phyloP scores from a whole-genome alignment of 495 filamentous ascomycete genomes.

The Mytilinidion resinicola region DNA sequence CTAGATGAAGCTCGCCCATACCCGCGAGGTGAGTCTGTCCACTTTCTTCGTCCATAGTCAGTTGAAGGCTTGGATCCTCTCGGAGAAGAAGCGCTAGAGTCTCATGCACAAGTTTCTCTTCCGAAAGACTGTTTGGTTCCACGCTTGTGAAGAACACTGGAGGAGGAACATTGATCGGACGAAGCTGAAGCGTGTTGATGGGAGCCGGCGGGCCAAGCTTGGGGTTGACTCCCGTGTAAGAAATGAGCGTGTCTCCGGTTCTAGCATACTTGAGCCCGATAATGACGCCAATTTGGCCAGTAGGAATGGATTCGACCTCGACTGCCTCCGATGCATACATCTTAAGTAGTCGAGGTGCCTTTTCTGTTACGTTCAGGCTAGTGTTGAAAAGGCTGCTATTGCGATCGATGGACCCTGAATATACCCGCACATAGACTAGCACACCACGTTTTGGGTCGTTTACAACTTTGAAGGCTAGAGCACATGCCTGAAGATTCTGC shows the following conservation, averaged over 20 bases:
- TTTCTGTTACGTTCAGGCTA: conserved; percentile 73
- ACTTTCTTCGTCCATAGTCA: conserved; percentile 79
- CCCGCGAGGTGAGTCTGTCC: conserved; percentile 89
- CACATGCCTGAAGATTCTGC: conserved; percentile 62
- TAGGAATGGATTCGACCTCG: conserved; percentile 69
- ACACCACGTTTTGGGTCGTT: conserved; percentile 80
- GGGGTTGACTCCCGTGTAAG: conserved; percentile 55
- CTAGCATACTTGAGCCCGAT: conserved; percentile 81
- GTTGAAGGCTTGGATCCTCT: conserved; percentile 90
- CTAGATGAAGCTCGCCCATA: conserved; percentile 97
- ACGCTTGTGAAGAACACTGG: conserved; percentile 94
- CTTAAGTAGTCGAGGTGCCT: conserved; percentile 71
- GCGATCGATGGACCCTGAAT: conserved; percentile 71
- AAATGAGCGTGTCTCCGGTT: conserved; percentile 87
- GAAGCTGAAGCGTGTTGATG: conserved; percentile 69
- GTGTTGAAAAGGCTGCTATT: conserved; percentile 80
- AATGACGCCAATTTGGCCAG: conserved; percentile 95
- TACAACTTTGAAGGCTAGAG: conserved; percentile 94
- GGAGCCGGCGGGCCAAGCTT: conserved; percentile 60
- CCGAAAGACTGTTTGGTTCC: conserved; percentile 72
- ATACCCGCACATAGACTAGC: conserved; percentile 87
- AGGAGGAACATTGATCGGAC: conserved; percentile 82
- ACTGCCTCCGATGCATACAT: conserved; percentile 89
- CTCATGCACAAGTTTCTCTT: conserved; percentile 71
- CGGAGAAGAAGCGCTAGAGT: conserved; percentile 69